Base-by-base conservation (phyloP, 2,329 filamentous ascomycete species). In the Ceratocystiopsis sp. region DNA sequence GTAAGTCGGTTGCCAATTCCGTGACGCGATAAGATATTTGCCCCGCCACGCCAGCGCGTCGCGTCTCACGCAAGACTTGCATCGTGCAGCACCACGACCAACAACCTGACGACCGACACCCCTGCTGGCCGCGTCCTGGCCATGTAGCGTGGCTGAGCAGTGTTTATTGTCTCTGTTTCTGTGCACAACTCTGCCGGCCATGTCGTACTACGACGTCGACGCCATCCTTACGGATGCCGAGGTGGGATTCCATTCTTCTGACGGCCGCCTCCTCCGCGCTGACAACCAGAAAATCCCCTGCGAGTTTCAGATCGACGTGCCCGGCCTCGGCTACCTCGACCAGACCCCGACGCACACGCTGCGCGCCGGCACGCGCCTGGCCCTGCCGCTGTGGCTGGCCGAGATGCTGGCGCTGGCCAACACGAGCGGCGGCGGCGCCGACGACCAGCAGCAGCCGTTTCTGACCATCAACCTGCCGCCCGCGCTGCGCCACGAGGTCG, bases 321-420 rank as follows among this genome's bases (percentile, higher is more conserved):
- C 86, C 17, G 78, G 83, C 45, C 74, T 96, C 38, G 87, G 87
- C 51, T 85, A 93, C 59, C 71, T 98, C 46, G 86, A 93, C 62
- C 86, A 86, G 55, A 89, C 84, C 55, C 72, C 82, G 19, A 58
- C 61, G 3, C 63, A 69, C 32, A 62, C 82, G 57, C 78, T 96
- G 53, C 91, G 89, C 59, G 63, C 78, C 43, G 83, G 84, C 47
- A 89, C 85, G 1, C 77, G 79, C 37, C 69, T 96, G 39, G 74
- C 81, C 48, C 76, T 96, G 1, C 91, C 91, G 2, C 71, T 96
- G 51, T 98, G 91, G 91, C 77, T 98, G 13, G 86, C 82, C 51
- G 84, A 94, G 60, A 89, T 95, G 73, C 81, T 98, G 42, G 84
- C 84, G 29, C 73, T 93, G 38, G 78, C 74, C 49, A 69, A 67